phyloP scores from a whole-genome alignment of 2,329 filamentous ascomycete genomes.

The Chaetomium sp. region DNA sequence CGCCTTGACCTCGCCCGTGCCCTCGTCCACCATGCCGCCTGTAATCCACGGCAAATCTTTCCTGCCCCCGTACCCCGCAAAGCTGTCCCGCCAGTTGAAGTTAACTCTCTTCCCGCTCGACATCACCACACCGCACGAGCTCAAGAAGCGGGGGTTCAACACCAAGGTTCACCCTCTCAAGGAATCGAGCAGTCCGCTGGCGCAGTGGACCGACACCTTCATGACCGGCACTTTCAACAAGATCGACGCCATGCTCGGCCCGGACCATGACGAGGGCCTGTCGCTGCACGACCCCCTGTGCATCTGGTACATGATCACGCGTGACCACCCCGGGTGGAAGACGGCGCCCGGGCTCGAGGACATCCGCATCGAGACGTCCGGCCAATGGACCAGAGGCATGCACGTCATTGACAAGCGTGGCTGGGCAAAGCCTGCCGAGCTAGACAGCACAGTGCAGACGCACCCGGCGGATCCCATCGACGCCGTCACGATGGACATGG shows the following conservation, averaged over 20 bases:
- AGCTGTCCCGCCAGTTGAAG: slow-evolving; percentile 64
- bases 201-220: slow-evolving; percentile 72
- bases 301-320: slow-evolving; percentile 75
- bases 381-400: slow-evolving; percentile 95
- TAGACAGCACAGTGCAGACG: slow-evolving; percentile 37
- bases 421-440: slow-evolving; percentile 55
- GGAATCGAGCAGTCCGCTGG: slow-evolving; percentile 68
- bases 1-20: slow-evolving; percentile 72
- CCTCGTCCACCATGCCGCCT: slow-evolving; percentile 78
- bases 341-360: slow-evolving; percentile 67
- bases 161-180: slow-evolving; percentile 57
- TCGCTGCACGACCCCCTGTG: slow-evolving; percentile 78
- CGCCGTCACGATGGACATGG: slow-evolving; percentile 50
- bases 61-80: slow-evolving; percentile 64
- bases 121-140: slow-evolving; percentile 70
- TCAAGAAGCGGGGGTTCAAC: slow-evolving; percentile 63
- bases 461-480: slow-evolving; percentile 48
- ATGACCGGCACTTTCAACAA: slow-evolving; percentile 70
- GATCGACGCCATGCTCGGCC: slow-evolving; percentile 63
- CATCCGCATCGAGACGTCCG: slow-evolving; percentile 82
- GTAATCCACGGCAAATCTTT: slow-evolving; percentile 53
- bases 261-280: slow-evolving; percentile 60
- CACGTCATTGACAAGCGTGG: slow-evolving; percentile 77
- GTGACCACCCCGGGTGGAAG: slow-evolving; percentile 60
- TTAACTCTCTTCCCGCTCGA: slow-evolving; percentile 75